A percentile compares a stretch with the other conserved stretches of the same genome.
These are phyloP conservation scores for Sporothrix sp. DNA, from an alignment of 2,329 filamentous ascomycete species.

Conservation along the genomic window DNA sequence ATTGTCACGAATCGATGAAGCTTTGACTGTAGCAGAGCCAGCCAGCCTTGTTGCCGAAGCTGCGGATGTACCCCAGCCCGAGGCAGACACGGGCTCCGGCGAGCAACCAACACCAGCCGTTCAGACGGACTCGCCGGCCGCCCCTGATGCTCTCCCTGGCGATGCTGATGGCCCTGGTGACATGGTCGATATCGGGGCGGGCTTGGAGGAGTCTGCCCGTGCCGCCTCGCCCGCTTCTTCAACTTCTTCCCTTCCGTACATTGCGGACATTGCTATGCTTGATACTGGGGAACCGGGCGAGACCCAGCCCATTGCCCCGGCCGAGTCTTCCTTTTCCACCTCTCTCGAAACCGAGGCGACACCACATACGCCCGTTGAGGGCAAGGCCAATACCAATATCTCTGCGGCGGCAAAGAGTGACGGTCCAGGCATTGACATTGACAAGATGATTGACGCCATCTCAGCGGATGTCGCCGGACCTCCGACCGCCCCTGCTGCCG, in stretches of 20 bases:
- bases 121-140: no score
- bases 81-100: no score
- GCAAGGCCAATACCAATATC: not conserved
- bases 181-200: not conserved
- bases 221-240: not conserved
- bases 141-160: constrained; percentile 2
- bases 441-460: constrained; percentile 29
- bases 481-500: constrained; percentile 1
- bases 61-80: no score
- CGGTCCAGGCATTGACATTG: constrained; percentile 23
- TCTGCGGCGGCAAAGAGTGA: constrained; percentile 12
- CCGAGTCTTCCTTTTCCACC: constrained; percentile 6
- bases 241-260: constrained; percentile 11
- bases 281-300: constrained; percentile 9
- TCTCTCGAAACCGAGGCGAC: not conserved
- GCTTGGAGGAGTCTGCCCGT: not conserved
- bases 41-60: no score
- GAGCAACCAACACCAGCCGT: no score
- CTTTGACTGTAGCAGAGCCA: no score
- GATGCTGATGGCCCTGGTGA: no score
- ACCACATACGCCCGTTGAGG: not conserved
- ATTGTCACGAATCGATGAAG: no score
- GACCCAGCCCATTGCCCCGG: not conserved
- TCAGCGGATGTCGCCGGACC: constrained; percentile 22
- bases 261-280: constrained; percentile 13